phyloP scores from a whole-genome alignment of 208 protist species.

The Wallacemonas sp. region DNA sequence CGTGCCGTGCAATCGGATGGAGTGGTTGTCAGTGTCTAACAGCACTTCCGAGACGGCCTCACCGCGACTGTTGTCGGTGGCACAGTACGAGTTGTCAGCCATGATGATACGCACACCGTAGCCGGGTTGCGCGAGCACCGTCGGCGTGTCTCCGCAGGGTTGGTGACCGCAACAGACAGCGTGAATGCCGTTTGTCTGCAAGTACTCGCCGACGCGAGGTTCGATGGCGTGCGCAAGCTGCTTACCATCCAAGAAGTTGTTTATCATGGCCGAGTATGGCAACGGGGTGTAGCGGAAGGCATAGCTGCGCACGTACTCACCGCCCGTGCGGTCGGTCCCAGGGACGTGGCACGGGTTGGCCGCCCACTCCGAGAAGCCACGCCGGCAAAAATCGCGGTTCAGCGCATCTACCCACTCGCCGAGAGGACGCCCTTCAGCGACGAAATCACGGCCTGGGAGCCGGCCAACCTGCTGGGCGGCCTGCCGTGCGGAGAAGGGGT shows the following conservation, averaged over 20 bases:
- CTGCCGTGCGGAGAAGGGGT: conserved; percentile 2
- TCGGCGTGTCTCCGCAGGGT: conserved; percentile 49
- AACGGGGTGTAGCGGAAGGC: conserved; percentile 20
- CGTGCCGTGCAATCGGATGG: neutral
- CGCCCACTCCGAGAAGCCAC: conserved; percentile 29
- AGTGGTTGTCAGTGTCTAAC: conserved; percentile 22
- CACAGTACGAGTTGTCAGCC: conserved; percentile 63
- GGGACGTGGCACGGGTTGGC: neutral
- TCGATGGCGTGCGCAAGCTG: neutral
- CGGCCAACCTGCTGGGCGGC: neutral
- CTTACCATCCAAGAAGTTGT: conserved; percentile 13
- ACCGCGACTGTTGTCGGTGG: conserved; percentile 24
- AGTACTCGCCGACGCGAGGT: conserved; percentile 29
- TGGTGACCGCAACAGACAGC: conserved; percentile 52
- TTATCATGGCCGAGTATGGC: conserved; percentile 37
- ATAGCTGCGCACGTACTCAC: conserved; percentile 35
- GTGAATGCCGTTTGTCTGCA: conserved; percentile 29
- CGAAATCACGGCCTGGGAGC: neutral
- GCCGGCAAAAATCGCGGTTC: conserved; percentile 30
- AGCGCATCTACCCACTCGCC: conserved; percentile 42
- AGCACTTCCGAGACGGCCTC: conserved; percentile 32
- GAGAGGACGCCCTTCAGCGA: neutral
- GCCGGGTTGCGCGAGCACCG: conserved; percentile 30
- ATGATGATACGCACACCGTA: conserved; percentile 26
- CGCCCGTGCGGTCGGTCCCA: conserved; percentile 5